Conservation (phyloP, 495 filamentous ascomycete species). For the Hypomontagnella monticulosa region DNA sequence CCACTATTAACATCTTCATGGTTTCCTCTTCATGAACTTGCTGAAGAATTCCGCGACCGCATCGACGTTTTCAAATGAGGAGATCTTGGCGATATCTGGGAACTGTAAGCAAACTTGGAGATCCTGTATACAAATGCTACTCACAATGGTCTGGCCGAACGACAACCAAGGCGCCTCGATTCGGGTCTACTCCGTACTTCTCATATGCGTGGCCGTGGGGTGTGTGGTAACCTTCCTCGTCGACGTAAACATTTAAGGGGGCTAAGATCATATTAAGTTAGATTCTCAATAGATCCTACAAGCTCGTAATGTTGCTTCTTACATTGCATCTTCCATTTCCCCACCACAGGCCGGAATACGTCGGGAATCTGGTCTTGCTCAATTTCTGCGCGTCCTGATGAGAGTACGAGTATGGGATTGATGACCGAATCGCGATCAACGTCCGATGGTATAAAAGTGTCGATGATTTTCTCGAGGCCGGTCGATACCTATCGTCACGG, state of each 20-base stretch:
- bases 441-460: constrained; percentile 55
- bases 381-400: constrained; percentile 61
- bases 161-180: constrained; percentile 65
- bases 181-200: constrained; percentile 64
- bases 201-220: constrained; percentile 74
- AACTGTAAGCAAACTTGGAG: constrained; percentile 20
- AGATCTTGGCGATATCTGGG: constrained; percentile 44
- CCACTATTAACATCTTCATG: background rate
- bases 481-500: constrained; percentile 38
- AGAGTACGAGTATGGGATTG: constrained; percentile 66
- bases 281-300: background rate
- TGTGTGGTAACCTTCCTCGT: constrained; percentile 72
- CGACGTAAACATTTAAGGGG: constrained; percentile 70
- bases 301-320: constrained; percentile 1
- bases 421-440: constrained; percentile 67
- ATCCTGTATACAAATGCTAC: constrained; percentile 30
- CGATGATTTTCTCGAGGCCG: constrained; percentile 48
- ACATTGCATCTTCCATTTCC: constrained; percentile 69
- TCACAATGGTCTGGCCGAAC: constrained; percentile 76
- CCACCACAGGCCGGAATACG: constrained; percentile 67
- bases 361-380: constrained; percentile 67
- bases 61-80: constrained; percentile 27
- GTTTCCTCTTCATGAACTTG: constrained; percentile 29
- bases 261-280: constrained; percentile 48
- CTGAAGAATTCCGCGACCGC: constrained; percentile 35